Conservation (phyloP, 139 green algal genomes). For the Closterium sp. region DNA sequence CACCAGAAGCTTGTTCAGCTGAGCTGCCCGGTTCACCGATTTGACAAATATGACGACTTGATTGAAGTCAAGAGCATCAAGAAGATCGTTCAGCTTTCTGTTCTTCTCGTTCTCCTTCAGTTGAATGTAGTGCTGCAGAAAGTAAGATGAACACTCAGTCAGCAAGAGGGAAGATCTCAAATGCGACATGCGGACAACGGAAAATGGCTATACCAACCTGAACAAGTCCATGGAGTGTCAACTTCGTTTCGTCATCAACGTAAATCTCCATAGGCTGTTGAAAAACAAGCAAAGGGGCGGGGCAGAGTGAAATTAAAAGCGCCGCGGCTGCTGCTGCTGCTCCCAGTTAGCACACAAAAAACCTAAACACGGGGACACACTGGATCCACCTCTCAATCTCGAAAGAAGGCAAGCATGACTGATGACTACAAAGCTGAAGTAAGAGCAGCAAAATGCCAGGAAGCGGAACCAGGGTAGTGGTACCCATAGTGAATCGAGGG, state of each 20-base stretch:
- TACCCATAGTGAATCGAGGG: neutral
- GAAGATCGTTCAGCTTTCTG: constrained; percentile 96
- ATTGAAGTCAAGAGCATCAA: constrained; percentile 99
- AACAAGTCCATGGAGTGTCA: constrained; percentile 99
- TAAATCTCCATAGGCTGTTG: constrained; percentile 79
- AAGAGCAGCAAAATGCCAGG: neutral
- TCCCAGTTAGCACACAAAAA: neutral
- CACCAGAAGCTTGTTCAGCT: constrained; percentile 90
- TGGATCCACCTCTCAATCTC: neutral
- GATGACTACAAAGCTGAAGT: neutral
- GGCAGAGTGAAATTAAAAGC: neutral
- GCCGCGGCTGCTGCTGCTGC: neutral
- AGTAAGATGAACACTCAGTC: neutral
- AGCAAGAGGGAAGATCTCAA: neutral
- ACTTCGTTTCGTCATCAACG: constrained; percentile 95
- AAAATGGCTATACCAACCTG: constrained; percentile 63
- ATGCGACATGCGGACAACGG: neutral
- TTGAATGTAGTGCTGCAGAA: constrained; percentile 89
- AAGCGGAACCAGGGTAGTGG: neutral
- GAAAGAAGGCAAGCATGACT: neutral
- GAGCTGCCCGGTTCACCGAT: constrained; percentile 56
- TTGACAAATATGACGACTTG: constrained; percentile 80
- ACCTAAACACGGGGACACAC: neutral
- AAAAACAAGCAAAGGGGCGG: constrained; percentile 17
- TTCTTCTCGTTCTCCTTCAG: constrained; percentile 98